A percentile compares a stretch with the other conserved stretches of the same genome.
phyloP scores from a whole-genome alignment of 1,284 basidiomycete species.

The Uromyces viciae-fabae region DNA sequence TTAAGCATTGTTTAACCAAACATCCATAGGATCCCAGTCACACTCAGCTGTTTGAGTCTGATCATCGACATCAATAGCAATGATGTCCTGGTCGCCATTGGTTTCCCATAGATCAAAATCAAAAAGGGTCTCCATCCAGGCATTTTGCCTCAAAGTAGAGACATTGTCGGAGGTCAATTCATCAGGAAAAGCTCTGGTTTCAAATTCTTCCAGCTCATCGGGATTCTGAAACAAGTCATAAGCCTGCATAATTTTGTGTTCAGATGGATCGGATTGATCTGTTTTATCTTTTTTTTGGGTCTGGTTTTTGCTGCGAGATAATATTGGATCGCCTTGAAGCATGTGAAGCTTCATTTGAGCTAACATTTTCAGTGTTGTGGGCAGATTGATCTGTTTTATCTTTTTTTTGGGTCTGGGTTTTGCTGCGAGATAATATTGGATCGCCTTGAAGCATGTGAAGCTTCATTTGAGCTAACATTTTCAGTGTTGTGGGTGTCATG shows the following conservation, averaged over 20 bases:
- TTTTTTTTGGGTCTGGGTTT: too few relatives aligned
- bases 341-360: not conserved
- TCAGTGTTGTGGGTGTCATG: too few relatives aligned
- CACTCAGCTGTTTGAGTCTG: not conserved
- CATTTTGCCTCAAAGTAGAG: not conserved
- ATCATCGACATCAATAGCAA: not conserved
- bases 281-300: not conserved
- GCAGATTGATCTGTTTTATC: too few relatives aligned
- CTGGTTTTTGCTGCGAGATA: not conserved
- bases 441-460: too few relatives aligned
- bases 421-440: too few relatives aligned
- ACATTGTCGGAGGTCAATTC: not conserved
- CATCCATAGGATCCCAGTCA: not conserved
- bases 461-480: too few relatives aligned
- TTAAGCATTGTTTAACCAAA: too few relatives aligned
- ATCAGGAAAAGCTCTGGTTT: not conserved
- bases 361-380: not conserved
- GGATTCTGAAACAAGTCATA: not conserved
- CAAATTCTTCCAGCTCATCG: not conserved
- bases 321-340: conserved; percentile 11
- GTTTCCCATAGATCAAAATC: not conserved
- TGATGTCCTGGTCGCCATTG: not conserved
- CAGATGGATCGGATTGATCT: not conserved
- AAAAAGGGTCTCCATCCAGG: not conserved
- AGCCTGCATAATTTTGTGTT: not conserved